Evolutionary conservation across 2,329 filamentous ascomycete species (phyloP), one percentile per base, ranked within the genome.

Genomic region (Ceratocystis albifundus): DNA sequence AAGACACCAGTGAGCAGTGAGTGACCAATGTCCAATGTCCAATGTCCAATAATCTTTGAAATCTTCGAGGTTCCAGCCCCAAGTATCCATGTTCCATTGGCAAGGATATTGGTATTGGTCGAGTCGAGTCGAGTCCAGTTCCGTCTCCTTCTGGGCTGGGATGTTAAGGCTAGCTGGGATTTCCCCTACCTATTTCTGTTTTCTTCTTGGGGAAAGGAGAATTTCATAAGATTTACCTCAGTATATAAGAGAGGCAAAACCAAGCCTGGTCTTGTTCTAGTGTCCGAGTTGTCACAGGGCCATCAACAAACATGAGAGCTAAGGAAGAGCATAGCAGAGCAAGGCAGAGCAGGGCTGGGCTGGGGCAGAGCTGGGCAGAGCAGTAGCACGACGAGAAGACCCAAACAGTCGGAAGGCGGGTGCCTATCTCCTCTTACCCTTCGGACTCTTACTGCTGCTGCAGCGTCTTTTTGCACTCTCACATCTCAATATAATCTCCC

Each of bases 21-120:
- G n/a, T n/a, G n/a, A n/a, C 36, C 36, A 41, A 41, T 41, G 10
- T 12, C 32, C 32, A 17, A 22, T 20, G n/a, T n/a, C 36, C 36
- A 41, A 41, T 41, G 10, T 12, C 32, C 32, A 17, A 22, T 20
- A 53, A 8, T 12, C 48, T 36, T 65, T 36, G 28, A 41, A 41
- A 59, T 59, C 25, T 46, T 65, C n/a, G 46, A 65, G 48, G 63
- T 55, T 65, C 63, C 63, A 65, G 63, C 63, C 48, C 50, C 30
- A 50, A 50, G 36, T 41, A 12, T 65, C 63, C 22, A 65, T 65
- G 28, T 41, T 30, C 12, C 28, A 59, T 32, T 59, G 10, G 28
- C 53, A 59, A 57, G 63, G 63, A 65, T 65, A 28, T 28, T 28
- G 28, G 28, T n/a, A 32, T 10, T 44, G 15, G 44, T 45, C 25